phyloP scores from a whole-genome alignment of 441 rosid genomes.

The Mallotus japonicus region DNA sequence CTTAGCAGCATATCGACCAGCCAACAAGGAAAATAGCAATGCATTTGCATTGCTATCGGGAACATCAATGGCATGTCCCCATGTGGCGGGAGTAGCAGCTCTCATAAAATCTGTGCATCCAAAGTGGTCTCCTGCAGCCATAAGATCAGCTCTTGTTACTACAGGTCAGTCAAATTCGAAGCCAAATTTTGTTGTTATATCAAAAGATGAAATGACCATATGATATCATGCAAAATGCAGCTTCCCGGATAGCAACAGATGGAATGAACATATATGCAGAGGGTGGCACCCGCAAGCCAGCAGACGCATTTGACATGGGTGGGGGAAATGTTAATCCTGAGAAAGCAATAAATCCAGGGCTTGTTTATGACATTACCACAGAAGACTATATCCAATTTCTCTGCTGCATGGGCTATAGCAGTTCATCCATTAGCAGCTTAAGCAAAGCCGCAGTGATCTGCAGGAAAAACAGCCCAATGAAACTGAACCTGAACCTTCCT shows the following conservation, averaged over 20 bases:
- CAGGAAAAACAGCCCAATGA: slow-evolving; percentile 24
- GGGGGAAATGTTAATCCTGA: slow-evolving; percentile 51
- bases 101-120: slow-evolving; percentile 60
- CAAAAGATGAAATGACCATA: neutral
- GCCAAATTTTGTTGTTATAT: no score
- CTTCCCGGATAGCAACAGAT: slow-evolving; percentile 39
- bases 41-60: slow-evolving; percentile 70
- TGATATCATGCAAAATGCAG: slow-evolving; percentile 26
- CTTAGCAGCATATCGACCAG: slow-evolving; percentile 30
- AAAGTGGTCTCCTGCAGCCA: slow-evolving; percentile 67
- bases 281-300: slow-evolving; percentile 36
- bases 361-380: slow-evolving; percentile 41
- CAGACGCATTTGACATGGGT: slow-evolving; percentile 53
- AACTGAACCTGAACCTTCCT: slow-evolving; percentile 50
- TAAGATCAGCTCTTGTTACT: slow-evolving; percentile 80
- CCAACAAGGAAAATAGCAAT: neutral
- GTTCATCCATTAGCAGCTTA: slow-evolving; percentile 26
- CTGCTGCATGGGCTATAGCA: slow-evolving; percentile 38
- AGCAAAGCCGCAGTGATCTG: slow-evolving; percentile 28
- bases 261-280: slow-evolving; percentile 37
- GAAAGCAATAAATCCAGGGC: slow-evolving; percentile 52
- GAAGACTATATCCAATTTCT: slow-evolving; percentile 42
- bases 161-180: slow-evolving; percentile 26
- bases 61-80: slow-evolving; percentile 91
- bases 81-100: slow-evolving; percentile 72